Evolutionary conservation across 306 rosid genomes (phyloP).

Genomic region (Quercus parvula): DNA sequence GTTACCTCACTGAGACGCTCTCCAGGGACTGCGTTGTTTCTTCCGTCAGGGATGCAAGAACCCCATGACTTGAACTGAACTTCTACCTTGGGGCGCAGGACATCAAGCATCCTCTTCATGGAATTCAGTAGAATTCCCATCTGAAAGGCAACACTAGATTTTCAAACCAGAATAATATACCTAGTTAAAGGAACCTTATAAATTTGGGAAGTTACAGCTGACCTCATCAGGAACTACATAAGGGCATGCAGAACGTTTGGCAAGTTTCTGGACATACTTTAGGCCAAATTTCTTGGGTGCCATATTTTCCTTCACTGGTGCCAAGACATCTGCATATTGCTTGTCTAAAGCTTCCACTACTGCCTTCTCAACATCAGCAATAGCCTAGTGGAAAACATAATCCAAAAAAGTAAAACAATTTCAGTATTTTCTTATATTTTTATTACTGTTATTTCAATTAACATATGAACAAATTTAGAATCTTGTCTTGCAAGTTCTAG

Average conservation of each 20-base stretch:
- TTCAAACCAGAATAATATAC: conserved; percentile 2
- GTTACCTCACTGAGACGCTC: conserved; percentile 98
- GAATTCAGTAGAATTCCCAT: conserved; percentile 85
- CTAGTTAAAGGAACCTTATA: conserved; percentile 1
- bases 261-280: conserved; percentile 91
- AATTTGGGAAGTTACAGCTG: conserved; percentile 18
- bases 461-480: not conserved
- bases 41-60: conserved; percentile 81
- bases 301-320: conserved; percentile 85
- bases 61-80: conserved; percentile 91
- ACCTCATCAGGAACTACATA: conserved; percentile 91
- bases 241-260: conserved; percentile 64
- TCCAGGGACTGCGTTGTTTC: conserved; percentile 70
- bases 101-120: conserved; percentile 87
- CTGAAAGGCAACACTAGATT: conserved; percentile 44
- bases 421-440: not conserved
- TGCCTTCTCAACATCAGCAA: conserved; percentile 89
- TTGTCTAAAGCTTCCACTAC: conserved; percentile 86
- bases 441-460: not conserved
- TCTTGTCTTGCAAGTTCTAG: not conserved
- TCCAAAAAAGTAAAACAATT: not conserved
- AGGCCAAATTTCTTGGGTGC: conserved; percentile 93
- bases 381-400: conserved; percentile 47
- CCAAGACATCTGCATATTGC: conserved; percentile 89
- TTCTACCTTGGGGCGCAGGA: conserved; percentile 84